Conservation (phyloP, 345 rosid genomes). For the Alliaria petiolata region DNA sequence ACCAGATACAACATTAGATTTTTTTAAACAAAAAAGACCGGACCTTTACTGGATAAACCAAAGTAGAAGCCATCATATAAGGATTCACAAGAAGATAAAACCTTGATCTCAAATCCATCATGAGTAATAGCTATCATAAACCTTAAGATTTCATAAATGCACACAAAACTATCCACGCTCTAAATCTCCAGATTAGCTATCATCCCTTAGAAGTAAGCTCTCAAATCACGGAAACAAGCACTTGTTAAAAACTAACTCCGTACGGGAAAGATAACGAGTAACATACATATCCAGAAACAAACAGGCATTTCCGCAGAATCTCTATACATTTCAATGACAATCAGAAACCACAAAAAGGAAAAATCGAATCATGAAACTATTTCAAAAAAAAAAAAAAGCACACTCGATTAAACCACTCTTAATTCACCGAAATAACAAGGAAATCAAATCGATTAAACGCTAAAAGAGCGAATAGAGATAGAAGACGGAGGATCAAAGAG, state of each 20-base stretch:
- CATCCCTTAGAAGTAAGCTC: neutral
- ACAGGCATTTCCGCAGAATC: too few species aligned
- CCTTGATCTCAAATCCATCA: neutral
- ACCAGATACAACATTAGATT: neutral
- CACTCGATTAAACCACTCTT: neutral
- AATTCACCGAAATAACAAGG: neutral
- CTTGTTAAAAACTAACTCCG: too few species aligned
- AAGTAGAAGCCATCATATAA: neutral
- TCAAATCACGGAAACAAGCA: neutral
- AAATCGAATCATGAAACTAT: neutral
- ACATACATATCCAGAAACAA: neutral
- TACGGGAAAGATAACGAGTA: too few species aligned
- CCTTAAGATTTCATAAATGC: neutral
- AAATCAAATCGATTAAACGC: neutral
- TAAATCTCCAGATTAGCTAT: neutral
- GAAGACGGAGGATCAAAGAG: neutral
- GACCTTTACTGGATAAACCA: too few species aligned
- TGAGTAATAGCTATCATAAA: neutral
- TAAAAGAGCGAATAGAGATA: neutral
- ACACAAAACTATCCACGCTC: neutral
- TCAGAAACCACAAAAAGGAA: neutral
- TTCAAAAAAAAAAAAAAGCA: too few species aligned
- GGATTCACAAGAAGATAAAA: neutral
- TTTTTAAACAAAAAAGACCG: too few species aligned
- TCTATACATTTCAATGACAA: neutral